Conservation (phyloP, 1,284 basidiomycete species). For the Athelia sp. region DNA sequence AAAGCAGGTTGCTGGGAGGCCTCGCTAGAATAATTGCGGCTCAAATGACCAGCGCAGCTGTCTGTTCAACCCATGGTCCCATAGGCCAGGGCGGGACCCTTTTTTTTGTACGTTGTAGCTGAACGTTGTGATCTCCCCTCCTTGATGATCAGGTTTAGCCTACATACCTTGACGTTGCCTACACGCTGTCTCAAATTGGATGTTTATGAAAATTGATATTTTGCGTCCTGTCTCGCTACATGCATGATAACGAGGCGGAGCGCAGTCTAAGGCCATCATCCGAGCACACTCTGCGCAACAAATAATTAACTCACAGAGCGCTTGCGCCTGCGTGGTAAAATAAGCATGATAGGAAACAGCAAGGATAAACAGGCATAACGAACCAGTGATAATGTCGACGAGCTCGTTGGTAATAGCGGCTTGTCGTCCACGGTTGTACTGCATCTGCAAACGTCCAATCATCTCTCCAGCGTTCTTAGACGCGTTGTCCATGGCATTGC, state of each 20-base stretch:
- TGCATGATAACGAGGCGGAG: not conserved
- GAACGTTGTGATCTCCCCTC: too few relatives aligned
- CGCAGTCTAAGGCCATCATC: not conserved
- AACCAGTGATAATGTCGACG: conserved; percentile 92
- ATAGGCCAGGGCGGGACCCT: too few relatives aligned
- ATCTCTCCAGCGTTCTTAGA: conserved; percentile 97
- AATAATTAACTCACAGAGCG: conserved; percentile 29
- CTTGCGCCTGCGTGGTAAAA: conserved; percentile 29
- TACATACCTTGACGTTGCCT: too few relatives aligned
- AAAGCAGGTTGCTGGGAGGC: too few relatives aligned
- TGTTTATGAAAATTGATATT: too few relatives aligned
- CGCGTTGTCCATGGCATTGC: conserved; percentile 99
- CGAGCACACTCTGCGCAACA: conserved; percentile 2
- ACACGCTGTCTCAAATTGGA: too few relatives aligned
- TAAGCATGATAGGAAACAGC: not conserved
- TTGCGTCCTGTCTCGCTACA: too few relatives aligned
- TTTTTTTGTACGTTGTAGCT: too few relatives aligned
- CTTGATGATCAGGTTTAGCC: too few relatives aligned
- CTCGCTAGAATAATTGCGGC: too few relatives aligned
- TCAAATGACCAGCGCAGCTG: too few relatives aligned
- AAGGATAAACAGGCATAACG: conserved; percentile 15
- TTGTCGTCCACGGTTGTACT: conserved; percentile 99
- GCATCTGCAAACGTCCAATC: conserved; percentile 83
- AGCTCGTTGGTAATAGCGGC: conserved; percentile 96
- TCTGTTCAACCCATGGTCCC: too few relatives aligned